Base-by-base conservation (phyloP, 371 early-diverging fungal genomes). In the Mucor circinelloides region DNA sequence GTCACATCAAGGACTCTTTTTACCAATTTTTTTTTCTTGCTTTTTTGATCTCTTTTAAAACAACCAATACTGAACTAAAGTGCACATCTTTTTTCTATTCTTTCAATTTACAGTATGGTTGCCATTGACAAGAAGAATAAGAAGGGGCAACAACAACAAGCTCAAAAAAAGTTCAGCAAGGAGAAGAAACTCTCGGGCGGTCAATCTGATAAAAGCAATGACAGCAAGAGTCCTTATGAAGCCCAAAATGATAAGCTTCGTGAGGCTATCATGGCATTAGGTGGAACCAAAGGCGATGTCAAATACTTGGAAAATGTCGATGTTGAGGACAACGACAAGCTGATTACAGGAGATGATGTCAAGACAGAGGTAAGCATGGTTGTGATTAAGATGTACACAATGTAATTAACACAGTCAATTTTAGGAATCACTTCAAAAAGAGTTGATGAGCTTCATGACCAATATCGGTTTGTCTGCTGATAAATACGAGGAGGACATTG, bases 251-350 rank as follows among this genome's bases (percentile, higher is more conserved):
- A 73, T 15, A 66, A 62, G 31, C 60, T 77, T 38, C 63, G 60
- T 27, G 69, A 80, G 44, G 69, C 75, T 40, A 73, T 80, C 61
- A 56, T 80, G 23, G 60, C 68, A 55, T 69, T 80, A n/a, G 80
- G 80, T 21, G 80, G 80, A 55, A 77, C 80, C 19, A 73, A 75
- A 36, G 78, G 75, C 34, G 80, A 80, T 64, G 17, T 80, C 25
- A 74, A 73, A 36, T 77, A 70, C 44, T 60, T 80, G 50, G 74
- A 80, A 48, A 44, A 66, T 38, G 54, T 80, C 17, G 77, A 77
- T 60, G 27, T 30, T 2, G 76, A 73, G 28, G 70, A 68, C 17
- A 68, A 46, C 56, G 75, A 77, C 13, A 75, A 75, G 3, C 30
- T 80, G 31, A 38, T 73, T 21, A 72, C 71, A 7, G 50, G 66